Percentiles rank a stretch among this genome's conserved stretches.
phyloP scores from a whole-genome alignment of 1,139 yeast genomes.

The Geotrichum australiense region DNA sequence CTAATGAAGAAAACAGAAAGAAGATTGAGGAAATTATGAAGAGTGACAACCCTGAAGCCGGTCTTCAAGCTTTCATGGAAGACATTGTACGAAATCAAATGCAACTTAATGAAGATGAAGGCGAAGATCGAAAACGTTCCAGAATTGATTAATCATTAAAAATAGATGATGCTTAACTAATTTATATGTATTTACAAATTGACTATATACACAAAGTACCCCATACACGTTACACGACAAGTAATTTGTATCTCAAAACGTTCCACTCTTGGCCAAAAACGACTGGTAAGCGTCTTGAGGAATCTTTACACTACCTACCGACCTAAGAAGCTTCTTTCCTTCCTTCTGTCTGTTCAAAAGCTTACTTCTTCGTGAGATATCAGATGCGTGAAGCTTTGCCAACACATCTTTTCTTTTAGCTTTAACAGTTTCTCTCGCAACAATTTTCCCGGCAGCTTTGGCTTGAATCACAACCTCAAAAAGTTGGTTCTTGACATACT shows the following conservation, averaged over 20 bases:
- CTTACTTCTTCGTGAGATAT: constrained; percentile 83
- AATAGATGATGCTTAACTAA: not conserved
- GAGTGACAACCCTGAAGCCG: constrained; percentile 75
- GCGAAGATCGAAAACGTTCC: constrained; percentile 11
- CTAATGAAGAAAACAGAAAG: constrained; percentile 50
- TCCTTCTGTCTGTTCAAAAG: constrained; percentile 84
- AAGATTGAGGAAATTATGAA: constrained; percentile 63
- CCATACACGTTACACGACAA: not conserved
- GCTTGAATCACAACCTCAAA: constrained; percentile 95
- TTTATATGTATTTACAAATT: not conserved
- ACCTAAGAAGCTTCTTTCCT: constrained; percentile 81
- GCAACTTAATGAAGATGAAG: constrained; percentile 16
- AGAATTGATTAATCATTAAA: constrained; percentile 4
- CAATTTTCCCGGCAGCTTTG: constrained; percentile 67
- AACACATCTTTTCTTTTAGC: constrained; percentile 92
- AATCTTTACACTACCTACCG: constrained; percentile 69
- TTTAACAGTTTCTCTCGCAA: constrained; percentile 89
- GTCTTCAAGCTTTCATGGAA: constrained; percentile 58
- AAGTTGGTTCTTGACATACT: constrained; percentile 69
- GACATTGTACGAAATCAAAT: constrained; percentile 54
- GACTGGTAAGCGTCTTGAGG: constrained; percentile 68
- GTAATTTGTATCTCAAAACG: not conserved
- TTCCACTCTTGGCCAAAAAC: constrained; percentile 29
- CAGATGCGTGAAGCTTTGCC: constrained; percentile 89
- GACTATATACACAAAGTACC: not conserved